Evolutionary conservation across 2,329 filamentous ascomycete species (phyloP).

Genomic region (Alternaria incomplexa): DNA sequence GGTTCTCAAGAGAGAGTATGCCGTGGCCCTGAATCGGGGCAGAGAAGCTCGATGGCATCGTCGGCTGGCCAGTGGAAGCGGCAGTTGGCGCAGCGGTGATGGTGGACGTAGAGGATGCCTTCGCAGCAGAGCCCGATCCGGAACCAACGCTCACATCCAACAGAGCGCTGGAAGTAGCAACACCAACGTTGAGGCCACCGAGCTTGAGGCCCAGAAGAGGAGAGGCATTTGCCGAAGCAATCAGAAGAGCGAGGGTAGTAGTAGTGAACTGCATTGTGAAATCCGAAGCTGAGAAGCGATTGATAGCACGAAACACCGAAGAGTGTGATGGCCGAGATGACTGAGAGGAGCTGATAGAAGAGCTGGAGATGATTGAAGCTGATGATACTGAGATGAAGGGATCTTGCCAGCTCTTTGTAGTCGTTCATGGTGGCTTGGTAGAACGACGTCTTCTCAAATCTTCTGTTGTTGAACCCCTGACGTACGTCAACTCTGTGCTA

Average conservation of each 20-base stretch:
- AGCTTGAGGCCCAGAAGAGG: conserved; percentile 2
- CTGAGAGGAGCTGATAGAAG: not conserved
- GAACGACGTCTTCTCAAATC: not conserved
- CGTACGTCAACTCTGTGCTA: not conserved
- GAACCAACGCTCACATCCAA: not conserved
- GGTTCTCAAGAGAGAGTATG: not conserved
- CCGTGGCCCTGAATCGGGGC: conserved; percentile 4
- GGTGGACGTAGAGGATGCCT: not conserved
- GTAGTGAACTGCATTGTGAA: conserved; percentile 3
- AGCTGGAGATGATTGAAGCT: not conserved
- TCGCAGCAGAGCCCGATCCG: not conserved
- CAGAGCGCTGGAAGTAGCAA: conserved; percentile 1
- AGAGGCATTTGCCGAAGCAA: not conserved
- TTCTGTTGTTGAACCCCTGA: not conserved
- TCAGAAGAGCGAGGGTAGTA: not conserved
- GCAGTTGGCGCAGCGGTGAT: not conserved
- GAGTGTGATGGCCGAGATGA: not conserved
- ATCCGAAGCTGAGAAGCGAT: not conserved
- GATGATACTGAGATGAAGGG: not conserved
- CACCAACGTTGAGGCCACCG: not conserved
- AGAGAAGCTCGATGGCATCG: conserved; percentile 6
- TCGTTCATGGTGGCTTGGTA: not conserved
- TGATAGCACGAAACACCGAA: not conserved
- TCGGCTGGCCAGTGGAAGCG: not conserved
- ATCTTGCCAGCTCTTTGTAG: not conserved